Base-by-base conservation (phyloP, 2,329 filamentous ascomycete species). In the Hypoxylon sp. region DNA sequence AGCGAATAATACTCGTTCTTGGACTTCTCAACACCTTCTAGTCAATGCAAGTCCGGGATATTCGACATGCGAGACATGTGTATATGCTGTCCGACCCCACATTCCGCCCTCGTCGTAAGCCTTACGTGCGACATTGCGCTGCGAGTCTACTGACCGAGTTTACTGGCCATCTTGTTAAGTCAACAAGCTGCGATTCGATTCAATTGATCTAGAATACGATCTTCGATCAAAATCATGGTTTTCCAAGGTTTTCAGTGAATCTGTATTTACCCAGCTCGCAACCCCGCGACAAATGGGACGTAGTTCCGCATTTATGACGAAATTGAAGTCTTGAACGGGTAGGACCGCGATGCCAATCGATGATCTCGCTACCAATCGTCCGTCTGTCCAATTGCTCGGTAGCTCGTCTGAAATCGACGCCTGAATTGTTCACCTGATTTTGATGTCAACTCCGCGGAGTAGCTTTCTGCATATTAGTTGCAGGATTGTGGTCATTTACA, bases 301-400 rank as follows among this genome's bases (percentile, higher is more conserved):
- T n/a, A 61, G 69, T 69, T 69, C 62, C 62, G 62, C 66, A 64
- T 35, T 66, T 66, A 71, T 71, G 69, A 71, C 69, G 62, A 57
- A 56, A 53, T 56, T 69, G 69, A 69, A 56, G 69, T 14, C 61
- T 61, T 54, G 42, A 58, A 61, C 31, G 42, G 61, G 51, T 66
- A 68, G 55, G 64, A 62, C 61, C 40, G 54, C 54, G 62, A 68
- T 71, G 56, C 55, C 30, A 61, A 63, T 64, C 35, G 56, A 59
- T 66, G 58, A 69, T 71, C 68, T 66, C 50, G 55, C 31, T 46
- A 14, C 46, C 35, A 44, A 49, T 44, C 30, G 6, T 50, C 42
- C 44, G 27, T 22, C n/a, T 54, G 51, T 42, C 64, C 55, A 33
- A 27, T 57, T 42, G 20, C 13, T 58, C 35, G 60, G 60, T 48